A percentile compares a stretch with the other conserved stretches of the same genome.
These are phyloP conservation scores for Lachancea dasiensis DNA, from an alignment of 805 yeast species.

Conservation along the genomic window DNA sequence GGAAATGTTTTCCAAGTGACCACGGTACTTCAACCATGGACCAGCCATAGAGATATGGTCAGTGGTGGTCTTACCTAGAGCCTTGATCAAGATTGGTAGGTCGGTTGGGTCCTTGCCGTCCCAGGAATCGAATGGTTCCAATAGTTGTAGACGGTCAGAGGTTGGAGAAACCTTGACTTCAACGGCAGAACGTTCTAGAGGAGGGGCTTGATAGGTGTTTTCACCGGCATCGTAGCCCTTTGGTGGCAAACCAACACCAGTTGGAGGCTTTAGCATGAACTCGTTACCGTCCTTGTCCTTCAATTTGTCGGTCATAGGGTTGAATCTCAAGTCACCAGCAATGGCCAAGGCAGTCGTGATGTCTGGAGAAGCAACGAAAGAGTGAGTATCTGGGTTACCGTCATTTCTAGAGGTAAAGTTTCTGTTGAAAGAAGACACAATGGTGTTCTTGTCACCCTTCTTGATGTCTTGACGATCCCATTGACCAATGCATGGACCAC, in stretches of 20 bases:
- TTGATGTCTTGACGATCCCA: conserved; percentile 94
- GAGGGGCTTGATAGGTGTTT: conserved; percentile 96
- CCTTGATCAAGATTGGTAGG: conserved; percentile 93
- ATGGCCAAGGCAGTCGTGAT: conserved; percentile 92
- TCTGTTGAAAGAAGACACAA: conserved; percentile 96
- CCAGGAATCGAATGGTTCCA: conserved; percentile 94
- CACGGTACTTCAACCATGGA: conserved; percentile 99
- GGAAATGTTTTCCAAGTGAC: conserved; percentile 97
- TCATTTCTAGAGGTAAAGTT: conserved; percentile 97
- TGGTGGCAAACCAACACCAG: conserved; percentile 85
- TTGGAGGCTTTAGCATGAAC: conserved; percentile 82
- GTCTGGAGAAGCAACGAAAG: conserved; percentile 96
- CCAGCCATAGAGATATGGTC: conserved; percentile 99
- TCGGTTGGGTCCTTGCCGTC: conserved; percentile 87
- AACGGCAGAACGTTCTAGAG: conserved; percentile 72
- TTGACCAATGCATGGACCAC: conserved; percentile 99
- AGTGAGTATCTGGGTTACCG: conserved; percentile 96
- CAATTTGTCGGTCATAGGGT: conserved; percentile 88
- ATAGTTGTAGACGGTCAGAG: conserved; percentile 92
- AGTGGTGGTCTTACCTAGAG: conserved; percentile 96
- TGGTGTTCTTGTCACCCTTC: conserved; percentile 94
- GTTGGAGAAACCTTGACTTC: conserved; percentile 75
- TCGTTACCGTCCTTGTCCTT: conserved; percentile 84
- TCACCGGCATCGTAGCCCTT: conserved; percentile 90
- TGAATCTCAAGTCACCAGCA: conserved; percentile 94